These are phyloP conservation scores for Telfairia occidentalis DNA, from an alignment of 331 rosid genomes.

Conservation along the genomic window DNA sequence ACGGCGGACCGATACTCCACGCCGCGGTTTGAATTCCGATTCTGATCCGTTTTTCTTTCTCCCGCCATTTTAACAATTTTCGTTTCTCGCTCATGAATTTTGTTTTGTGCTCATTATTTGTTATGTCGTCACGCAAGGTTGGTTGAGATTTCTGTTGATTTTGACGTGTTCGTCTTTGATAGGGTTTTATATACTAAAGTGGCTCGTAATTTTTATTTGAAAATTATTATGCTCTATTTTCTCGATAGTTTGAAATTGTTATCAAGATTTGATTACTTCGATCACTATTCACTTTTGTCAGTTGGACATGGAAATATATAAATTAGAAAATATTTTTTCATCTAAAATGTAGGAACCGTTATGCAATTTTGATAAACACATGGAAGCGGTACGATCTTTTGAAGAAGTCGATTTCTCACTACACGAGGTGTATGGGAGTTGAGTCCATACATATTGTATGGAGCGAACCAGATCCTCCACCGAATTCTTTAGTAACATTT, in stretches of 20 bases:
- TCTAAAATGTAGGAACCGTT: constrained; percentile 88
- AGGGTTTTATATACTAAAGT: no score
- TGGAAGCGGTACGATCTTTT: constrained; percentile 96
- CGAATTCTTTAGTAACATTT: constrained; percentile 33
- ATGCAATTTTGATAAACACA: constrained; percentile 81
- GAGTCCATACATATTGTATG: constrained; percentile 75
- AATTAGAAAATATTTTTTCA: no score
- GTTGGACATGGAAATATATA: no score
- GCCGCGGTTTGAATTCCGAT: constrained; percentile 47
- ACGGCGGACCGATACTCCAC: constrained; percentile 22
- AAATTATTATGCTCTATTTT: no score
- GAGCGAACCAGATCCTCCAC: constrained; percentile 88
- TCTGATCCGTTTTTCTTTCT: background rate
- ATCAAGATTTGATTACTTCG: no score
- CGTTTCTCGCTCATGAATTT: background rate
- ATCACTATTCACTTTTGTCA: no score
- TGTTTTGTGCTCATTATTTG: background rate
- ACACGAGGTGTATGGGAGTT: constrained; percentile 61
- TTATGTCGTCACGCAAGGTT: background rate
- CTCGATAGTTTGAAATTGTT: no score
- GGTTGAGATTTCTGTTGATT: background rate
- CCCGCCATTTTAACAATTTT: background rate
- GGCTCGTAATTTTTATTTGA: no score
- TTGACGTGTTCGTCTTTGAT: background rate
- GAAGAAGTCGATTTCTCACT: constrained; percentile 82